Conservation (phyloP, 768 basidiomycete species). For the Lentinula edodes region DNA sequence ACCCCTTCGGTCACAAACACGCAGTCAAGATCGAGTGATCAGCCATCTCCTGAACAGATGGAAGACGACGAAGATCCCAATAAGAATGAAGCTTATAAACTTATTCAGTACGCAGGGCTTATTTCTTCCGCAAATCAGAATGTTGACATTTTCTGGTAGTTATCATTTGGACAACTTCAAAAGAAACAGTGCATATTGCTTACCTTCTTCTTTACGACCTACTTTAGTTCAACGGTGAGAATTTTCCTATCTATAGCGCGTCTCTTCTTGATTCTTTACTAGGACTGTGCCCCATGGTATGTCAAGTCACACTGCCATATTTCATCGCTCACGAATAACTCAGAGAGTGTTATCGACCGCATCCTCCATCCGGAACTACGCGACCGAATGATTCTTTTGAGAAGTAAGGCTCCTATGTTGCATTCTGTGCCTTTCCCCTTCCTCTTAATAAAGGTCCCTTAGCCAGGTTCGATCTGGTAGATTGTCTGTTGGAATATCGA, state of each 20-base stretch:
- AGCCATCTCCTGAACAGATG: constrained; percentile 34
- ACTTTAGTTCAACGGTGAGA: constrained; percentile 79
- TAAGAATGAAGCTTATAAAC: constrained; percentile 73
- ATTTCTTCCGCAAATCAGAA: not conserved
- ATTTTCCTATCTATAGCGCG: not conserved
- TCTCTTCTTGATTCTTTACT: constrained; percentile 8
- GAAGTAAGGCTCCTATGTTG: constrained; percentile 44
- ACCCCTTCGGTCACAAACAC: constrained; percentile 29
- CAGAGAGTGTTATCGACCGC: constrained; percentile 88
- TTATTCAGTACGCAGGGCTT: constrained; percentile 55
- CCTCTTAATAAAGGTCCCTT: constrained; percentile 1
- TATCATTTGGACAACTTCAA: constrained; percentile 92
- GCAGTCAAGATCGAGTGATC: constrained; percentile 16
- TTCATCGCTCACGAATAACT: constrained; percentile 9
- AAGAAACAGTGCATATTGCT: constrained; percentile 78
- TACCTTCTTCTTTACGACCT: constrained; percentile 83
- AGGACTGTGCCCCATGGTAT: constrained; percentile 83
- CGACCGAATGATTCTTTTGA: constrained; percentile 84
- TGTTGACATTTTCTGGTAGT: constrained; percentile 27
- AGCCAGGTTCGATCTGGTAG: constrained; percentile 78
- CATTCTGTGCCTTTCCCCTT: constrained; percentile 1
- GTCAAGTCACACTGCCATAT: constrained; percentile 13
- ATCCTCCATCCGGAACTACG: constrained; percentile 86
- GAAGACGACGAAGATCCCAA: constrained; percentile 69
- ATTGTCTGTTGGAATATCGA: constrained; percentile 73